phyloP scores from a whole-genome alignment of 2,329 filamentous ascomycete species.

The Erysiphe neolycopersici region DNA sequence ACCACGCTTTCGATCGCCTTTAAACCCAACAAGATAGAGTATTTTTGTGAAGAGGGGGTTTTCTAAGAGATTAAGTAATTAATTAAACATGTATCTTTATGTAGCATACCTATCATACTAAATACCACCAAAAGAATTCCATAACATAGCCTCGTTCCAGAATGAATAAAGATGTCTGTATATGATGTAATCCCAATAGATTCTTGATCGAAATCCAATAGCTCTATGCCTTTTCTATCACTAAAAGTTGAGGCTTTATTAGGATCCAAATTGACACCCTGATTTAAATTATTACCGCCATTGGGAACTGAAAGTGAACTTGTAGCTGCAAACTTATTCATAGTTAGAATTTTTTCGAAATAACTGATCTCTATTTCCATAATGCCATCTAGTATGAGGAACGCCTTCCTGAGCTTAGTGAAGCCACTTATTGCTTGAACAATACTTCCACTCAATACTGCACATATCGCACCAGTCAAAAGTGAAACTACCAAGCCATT shows the following conservation, averaged over 20 bases:
- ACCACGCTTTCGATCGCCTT: conserved; percentile 61
- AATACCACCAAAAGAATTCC: conserved; percentile 65
- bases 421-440: conserved; percentile 81
- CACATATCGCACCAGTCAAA: conserved; percentile 70
- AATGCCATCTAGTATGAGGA: conserved; percentile 53
- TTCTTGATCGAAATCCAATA: conserved; percentile 16
- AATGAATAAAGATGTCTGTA: conserved; percentile 70
- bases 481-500: conserved; percentile 29
- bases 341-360: conserved; percentile 11
- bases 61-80: conserved; percentile 2
- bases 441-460: conserved; percentile 72
- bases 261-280: neutral
- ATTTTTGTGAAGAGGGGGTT: conserved; percentile 76
- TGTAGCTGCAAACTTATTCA: neutral
- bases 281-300: neutral
- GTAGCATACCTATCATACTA: conserved; percentile 39
- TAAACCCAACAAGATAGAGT: conserved; percentile 71
- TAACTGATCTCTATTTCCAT: conserved; percentile 43
- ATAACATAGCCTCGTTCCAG: conserved; percentile 70
- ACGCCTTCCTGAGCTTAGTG: conserved; percentile 78
- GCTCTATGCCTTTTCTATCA: conserved; percentile 2
- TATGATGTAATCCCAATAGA: conserved; percentile 42
- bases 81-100: neutral
- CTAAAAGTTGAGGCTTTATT: neutral
- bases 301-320: neutral